These are phyloP conservation scores for Mycena chlorophos DNA, from an alignment of 768 basidiomycete species.

Conservation along the genomic window DNA sequence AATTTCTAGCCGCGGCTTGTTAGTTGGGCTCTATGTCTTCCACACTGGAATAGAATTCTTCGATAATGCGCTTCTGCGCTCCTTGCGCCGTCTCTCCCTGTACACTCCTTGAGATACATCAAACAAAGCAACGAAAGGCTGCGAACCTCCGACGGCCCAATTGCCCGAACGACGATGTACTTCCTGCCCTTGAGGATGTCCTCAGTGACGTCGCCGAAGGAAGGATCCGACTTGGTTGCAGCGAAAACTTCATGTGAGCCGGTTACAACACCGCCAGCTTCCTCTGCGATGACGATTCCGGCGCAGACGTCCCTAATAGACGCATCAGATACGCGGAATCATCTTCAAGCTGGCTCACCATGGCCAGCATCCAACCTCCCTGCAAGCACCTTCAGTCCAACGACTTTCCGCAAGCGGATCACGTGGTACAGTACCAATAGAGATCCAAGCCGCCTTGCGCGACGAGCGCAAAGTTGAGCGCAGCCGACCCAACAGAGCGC, in stretches of 20 bases:
- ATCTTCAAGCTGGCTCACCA: slow-evolving; percentile 35
- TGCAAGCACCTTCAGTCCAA: slow-evolving; percentile 25
- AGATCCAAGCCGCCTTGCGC: slow-evolving; percentile 87
- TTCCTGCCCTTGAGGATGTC: slow-evolving; percentile 77
- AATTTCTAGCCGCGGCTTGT: no score
- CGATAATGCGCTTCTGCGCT: slow-evolving; percentile 77
- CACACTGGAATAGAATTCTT: slow-evolving; percentile 84
- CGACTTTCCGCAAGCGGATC: not conserved
- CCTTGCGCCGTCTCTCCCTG: slow-evolving; percentile 64
- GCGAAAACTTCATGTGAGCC: slow-evolving; percentile 59
- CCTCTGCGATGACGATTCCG: slow-evolving; percentile 87
- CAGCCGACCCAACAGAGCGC: slow-evolving; percentile 81
- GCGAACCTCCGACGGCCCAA: slow-evolving; percentile 58
- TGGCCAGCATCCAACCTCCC: slow-evolving; percentile 81
- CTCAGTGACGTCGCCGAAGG: slow-evolving; percentile 64
- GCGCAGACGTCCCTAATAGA: slow-evolving; percentile 76
- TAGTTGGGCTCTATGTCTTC: slow-evolving; percentile 65
- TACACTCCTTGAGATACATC: slow-evolving; percentile 4
- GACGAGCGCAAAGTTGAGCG: slow-evolving; percentile 79
- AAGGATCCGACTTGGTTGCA: slow-evolving; percentile 32
- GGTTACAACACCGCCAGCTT: slow-evolving; percentile 80
- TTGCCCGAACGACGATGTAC: slow-evolving; percentile 73
- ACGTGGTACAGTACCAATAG: slow-evolving; percentile 56
- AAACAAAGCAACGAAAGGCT: not conserved
- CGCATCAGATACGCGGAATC: not conserved